Percentiles rank a stretch among this genome's conserved stretches.
These are phyloP conservation scores for Beauveria rudraprayagi DNA, from an alignment of 2,329 filamentous ascomycete genomes.

Conservation along the genomic window DNA sequence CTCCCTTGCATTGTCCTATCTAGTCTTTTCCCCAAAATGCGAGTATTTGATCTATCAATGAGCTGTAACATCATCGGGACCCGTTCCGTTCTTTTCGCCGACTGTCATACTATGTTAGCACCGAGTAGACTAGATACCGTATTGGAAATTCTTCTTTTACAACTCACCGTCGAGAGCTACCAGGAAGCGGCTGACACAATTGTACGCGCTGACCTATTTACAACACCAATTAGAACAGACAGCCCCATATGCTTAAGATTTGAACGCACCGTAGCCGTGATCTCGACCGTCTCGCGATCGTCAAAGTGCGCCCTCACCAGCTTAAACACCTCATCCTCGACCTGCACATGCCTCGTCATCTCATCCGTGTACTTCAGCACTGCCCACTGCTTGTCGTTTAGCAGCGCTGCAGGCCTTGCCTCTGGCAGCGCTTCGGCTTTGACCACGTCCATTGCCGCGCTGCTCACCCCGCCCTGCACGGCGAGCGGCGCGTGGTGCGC, in stretches of 20 bases:
- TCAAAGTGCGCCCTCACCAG: slow-evolving; percentile 52
- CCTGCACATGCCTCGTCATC: slow-evolving; percentile 69
- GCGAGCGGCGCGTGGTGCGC: slow-evolving; percentile 65
- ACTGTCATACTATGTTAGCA: slow-evolving; percentile 30
- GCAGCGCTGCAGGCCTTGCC: slow-evolving; percentile 24
- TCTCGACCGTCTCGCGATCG: slow-evolving; percentile 70
- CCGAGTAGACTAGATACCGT: neutral
- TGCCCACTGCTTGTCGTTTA: slow-evolving; percentile 57
- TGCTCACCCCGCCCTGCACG: slow-evolving; percentile 46
- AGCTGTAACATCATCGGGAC: slow-evolving; percentile 33
- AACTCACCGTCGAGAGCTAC: slow-evolving; percentile 68
- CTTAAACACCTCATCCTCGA: slow-evolving; percentile 60
- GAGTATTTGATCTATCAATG: slow-evolving; percentile 21
- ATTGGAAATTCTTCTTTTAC: neutral
- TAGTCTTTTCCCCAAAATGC: neutral
- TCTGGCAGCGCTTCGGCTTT: slow-evolving; percentile 24
- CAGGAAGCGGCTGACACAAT: slow-evolving; percentile 76
- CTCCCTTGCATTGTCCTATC: slow-evolving; percentile 1
- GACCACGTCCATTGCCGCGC: slow-evolving; percentile 39
- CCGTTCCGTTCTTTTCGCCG: slow-evolving; percentile 48
- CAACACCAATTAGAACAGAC: slow-evolving; percentile 14
- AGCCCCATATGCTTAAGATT: neutral
- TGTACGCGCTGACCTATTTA: slow-evolving; percentile 59
- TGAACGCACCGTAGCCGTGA: slow-evolving; percentile 60
- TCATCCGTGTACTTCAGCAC: slow-evolving; percentile 70